These are phyloP conservation scores for Lactarius psammicola DNA, from an alignment of 768 basidiomycete genomes.

Conservation along the genomic window DNA sequence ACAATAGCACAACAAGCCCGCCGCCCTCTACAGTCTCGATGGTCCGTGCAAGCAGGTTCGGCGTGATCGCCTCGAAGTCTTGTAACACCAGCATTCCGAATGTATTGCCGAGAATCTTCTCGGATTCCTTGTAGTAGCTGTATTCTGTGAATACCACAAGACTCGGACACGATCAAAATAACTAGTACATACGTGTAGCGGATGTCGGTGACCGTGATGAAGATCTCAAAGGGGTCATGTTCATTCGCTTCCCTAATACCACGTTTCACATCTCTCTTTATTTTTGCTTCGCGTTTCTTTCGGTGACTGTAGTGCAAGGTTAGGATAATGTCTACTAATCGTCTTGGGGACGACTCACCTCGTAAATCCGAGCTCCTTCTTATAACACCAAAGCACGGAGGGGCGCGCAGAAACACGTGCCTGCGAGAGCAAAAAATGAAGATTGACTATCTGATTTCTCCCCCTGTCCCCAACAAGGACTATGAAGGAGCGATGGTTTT, in stretches of 20 bases:
- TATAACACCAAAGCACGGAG: slow-evolving; percentile 97
- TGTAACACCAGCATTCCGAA: slow-evolving; percentile 97
- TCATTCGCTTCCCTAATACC: slow-evolving; percentile 94
- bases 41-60: slow-evolving; percentile 93
- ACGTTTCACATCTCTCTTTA: slow-evolving; percentile 93
- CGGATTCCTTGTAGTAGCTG: slow-evolving; percentile 93
- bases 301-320: slow-evolving; percentile 62
- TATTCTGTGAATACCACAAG: background rate
- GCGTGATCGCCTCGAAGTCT: slow-evolving; percentile 98
- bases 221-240: slow-evolving; percentile 96
- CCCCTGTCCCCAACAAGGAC: slow-evolving; percentile 94
- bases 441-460: slow-evolving; percentile 92
- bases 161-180: background rate
- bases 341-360: slow-evolving; percentile 50
- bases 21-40: slow-evolving; percentile 99
- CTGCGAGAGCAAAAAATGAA: slow-evolving; percentile 94
- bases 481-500: slow-evolving; percentile 92
- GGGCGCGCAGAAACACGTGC: slow-evolving; percentile 85
- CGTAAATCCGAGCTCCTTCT: slow-evolving; percentile 96
- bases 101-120: slow-evolving; percentile 95
- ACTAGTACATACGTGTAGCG: slow-evolving; percentile 77
- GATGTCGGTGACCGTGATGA: slow-evolving; percentile 98
- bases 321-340: background rate
- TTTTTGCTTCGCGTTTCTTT: slow-evolving; percentile 95
- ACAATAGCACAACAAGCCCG: slow-evolving; percentile 78